Conservation (phyloP, 768 basidiomycete genomes). For the Cystofilobasidium capitatum region DNA sequence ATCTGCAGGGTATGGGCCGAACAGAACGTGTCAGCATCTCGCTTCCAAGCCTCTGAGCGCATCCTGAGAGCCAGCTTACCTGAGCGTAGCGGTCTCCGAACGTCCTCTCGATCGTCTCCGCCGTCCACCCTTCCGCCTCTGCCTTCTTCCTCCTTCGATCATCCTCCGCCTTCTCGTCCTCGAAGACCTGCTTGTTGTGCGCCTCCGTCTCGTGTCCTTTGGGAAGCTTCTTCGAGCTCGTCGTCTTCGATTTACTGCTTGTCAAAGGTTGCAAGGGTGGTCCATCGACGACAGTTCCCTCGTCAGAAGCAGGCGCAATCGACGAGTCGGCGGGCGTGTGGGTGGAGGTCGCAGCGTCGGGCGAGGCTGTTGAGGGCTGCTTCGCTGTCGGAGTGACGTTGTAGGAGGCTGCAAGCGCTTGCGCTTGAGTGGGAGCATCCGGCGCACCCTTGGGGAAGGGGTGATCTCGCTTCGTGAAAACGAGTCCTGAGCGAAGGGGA, state of each 20-base stretch:
- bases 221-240: too few species aligned
- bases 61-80: too few species aligned
- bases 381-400: background rate
- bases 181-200: slow-evolving; percentile 14
- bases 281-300: background rate
- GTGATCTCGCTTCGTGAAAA: slow-evolving; percentile 20
- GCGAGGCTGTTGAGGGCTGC: background rate
- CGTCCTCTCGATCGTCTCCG: slow-evolving; percentile 20
- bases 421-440: background rate
- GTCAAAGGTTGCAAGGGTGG: background rate
- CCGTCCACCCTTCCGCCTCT: slow-evolving; percentile 24
- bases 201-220: background rate
- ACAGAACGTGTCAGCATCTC: too few species aligned
- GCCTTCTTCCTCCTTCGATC: slow-evolving; percentile 17
- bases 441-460: slow-evolving; percentile 9
- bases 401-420: background rate
- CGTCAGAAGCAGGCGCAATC: background rate
- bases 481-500: slow-evolving; percentile 12
- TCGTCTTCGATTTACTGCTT: background rate
- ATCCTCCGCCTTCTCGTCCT: slow-evolving; percentile 14
- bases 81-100: slow-evolving; percentile 27
- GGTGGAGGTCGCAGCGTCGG: background rate
- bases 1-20: background rate
- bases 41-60: too few species aligned
- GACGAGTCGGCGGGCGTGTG: background rate